Base-by-base conservation (phyloP, 2,329 filamentous ascomycete species). In the Apiospora aurea region DNA sequence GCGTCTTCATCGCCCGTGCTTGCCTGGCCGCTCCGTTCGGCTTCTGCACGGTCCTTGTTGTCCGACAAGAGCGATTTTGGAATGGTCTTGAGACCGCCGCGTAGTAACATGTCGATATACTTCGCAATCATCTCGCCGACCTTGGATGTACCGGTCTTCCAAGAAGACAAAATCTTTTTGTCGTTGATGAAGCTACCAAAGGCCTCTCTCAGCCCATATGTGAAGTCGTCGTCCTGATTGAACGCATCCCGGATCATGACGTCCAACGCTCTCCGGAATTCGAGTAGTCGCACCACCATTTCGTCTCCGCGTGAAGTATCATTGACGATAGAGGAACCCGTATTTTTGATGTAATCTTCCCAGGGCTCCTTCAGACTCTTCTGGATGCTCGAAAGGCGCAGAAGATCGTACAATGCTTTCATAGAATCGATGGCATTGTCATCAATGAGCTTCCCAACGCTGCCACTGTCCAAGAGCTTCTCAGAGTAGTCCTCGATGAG, bases 41-140 rank as follows among this genome's bases (percentile, higher is more conserved):
- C 88, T 53, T 84, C 84, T 7, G 84, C 84, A 4, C 88, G 84
- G 77, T 91, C 90, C 74, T 88, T 89, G 51, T 82, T 81, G 75
- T 92, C 90, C 0, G 91, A 89, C 1, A 91, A 85, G 11, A 96
- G 85, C 29, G 90, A 88, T 64, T 90, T 87, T 0, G 94, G 94
- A 11, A 97, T 88, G 0, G 93, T 92, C 81, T 97, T 98, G 67
- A 96, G 87, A 1, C 96, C 97, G 69, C 94, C 94, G 71, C 95
- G 91, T 44, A 99, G 88, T 26, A 99, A 86, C 84, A 93, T 88
- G 82, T 99, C 96, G 74, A 99, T 93, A 78, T 98, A 95, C 82
- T 98, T 98, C 43, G 96, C 97, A 76, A 98, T 97, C 95, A 98
- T 97, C 84, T 99, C 96, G 69, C 96, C 96, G 18, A 97, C 94